phyloP scores from a whole-genome alignment of 2,329 filamentous ascomycete genomes.

The Mycosphaerella arachidis region DNA sequence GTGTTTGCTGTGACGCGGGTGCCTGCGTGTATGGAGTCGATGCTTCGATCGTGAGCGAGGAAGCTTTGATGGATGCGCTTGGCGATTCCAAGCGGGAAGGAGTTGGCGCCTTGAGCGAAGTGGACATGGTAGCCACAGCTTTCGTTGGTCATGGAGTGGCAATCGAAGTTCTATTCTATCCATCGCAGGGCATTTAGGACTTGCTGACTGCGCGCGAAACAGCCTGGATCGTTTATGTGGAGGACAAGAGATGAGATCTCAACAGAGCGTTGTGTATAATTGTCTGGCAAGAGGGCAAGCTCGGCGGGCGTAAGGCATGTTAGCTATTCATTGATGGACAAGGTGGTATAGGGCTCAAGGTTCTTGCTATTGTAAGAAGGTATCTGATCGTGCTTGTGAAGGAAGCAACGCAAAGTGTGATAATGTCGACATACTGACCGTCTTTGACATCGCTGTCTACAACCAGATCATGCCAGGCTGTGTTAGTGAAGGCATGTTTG shows the following conservation, averaged over 20 bases:
- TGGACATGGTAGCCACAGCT: conserved; percentile 22
- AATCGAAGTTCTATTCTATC: conserved; percentile 5
- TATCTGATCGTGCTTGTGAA: background rate
- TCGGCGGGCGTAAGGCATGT: conserved; percentile 8
- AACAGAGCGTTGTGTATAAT: conserved; percentile 1
- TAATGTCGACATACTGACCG: background rate
- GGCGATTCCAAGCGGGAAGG: conserved; percentile 12
- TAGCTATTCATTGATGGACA: background rate
- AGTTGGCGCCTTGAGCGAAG: conserved; percentile 7
- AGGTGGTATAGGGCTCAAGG: background rate
- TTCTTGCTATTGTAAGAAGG: background rate
- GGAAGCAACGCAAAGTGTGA: background rate
- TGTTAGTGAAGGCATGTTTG: conserved; percentile 3
- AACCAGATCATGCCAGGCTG: background rate
- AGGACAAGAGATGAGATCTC: conserved; percentile 15
- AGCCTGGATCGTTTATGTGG: conserved; percentile 5
- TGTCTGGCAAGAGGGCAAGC: background rate
- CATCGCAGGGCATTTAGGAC: conserved; percentile 10
- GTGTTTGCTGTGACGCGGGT: conserved; percentile 5
- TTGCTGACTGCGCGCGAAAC: conserved; percentile 1
- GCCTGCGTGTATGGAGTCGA: conserved; percentile 16
- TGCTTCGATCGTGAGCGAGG: conserved; percentile 17
- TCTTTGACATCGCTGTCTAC: background rate
- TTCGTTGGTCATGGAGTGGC: conserved; percentile 16
- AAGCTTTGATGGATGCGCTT: conserved; percentile 18